A percentile compares a stretch with the other conserved stretches of the same genome.
Conservation (phyloP, 805 yeast genomes). For the Wickerhamiella sergipiensis region DNA sequence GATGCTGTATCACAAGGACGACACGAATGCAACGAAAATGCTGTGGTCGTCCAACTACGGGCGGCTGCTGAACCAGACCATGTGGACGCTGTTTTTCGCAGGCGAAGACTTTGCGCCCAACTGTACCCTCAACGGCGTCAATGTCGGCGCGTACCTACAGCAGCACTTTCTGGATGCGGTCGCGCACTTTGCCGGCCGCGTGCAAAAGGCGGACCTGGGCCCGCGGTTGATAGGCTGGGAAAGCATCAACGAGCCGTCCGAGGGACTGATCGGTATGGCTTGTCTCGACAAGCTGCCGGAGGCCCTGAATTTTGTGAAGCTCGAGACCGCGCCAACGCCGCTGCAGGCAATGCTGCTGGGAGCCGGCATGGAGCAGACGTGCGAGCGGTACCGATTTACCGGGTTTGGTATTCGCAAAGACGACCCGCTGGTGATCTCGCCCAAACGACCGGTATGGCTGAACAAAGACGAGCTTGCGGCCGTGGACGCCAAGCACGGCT, state of each 20-base stretch:
- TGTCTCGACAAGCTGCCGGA: slow-evolving; percentile 29
- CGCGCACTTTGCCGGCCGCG: slow-evolving; percentile 31
- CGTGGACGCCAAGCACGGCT: slow-evolving; percentile 54
- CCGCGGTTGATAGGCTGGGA: slow-evolving; percentile 59
- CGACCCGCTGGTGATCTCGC: slow-evolving; percentile 46
- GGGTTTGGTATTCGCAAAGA: slow-evolving; percentile 63
- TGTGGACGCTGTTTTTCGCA: slow-evolving; percentile 78
- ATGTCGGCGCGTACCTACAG: slow-evolving; percentile 69
- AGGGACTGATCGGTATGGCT: slow-evolving; percentile 54
- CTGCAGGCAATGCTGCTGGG: slow-evolving; percentile 64
- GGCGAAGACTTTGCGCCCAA: slow-evolving; percentile 68
- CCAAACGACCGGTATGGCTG: slow-evolving; percentile 57
- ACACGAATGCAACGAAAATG: slow-evolving; percentile 42
- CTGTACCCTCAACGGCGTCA: slow-evolving; percentile 51
- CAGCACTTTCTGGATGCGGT: slow-evolving; percentile 44
- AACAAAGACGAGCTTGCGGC: slow-evolving; percentile 28
- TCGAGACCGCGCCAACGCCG: slow-evolving; percentile 75
- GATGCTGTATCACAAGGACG: slow-evolving; percentile 46
- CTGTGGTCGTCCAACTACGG: slow-evolving; percentile 81
- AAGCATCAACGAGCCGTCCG: slow-evolving; percentile 71
- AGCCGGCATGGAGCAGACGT: slow-evolving; percentile 55
- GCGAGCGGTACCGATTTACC: slow-evolving; percentile 59
- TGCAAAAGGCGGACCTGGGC: slow-evolving; percentile 25
- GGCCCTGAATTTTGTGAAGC: slow-evolving; percentile 35
- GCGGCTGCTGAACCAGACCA: slow-evolving; percentile 59